Base-by-base conservation (phyloP, 1,284 basidiomycete genomes). In the Uromyces viciae-fabae region DNA sequence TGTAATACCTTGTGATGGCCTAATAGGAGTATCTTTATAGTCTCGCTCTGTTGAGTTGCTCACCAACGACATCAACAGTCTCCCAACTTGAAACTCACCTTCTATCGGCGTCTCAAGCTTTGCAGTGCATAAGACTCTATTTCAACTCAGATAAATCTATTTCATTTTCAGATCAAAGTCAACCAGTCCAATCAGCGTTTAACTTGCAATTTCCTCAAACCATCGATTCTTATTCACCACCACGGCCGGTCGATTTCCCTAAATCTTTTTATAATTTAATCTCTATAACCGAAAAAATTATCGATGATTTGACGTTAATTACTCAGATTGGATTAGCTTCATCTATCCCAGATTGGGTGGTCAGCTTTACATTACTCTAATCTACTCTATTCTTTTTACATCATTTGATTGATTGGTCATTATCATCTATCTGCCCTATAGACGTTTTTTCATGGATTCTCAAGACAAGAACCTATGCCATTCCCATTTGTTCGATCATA, bases 21-120 rank as follows among this genome's bases (percentile, higher is more conserved):
- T 31, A 40, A 31, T 40, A 79, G 77, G 77, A 71, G 36, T 79
- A 58, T 49, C 77, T 79, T n/a, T 79, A 79, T 31, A 71, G 66
- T n/a, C 49, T 79, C 15, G 77, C 68, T 31, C 62, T 54, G 25
- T 25, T 69, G 8, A 77, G 46, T 43, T 77, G 43, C 22, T 77
- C 75, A 25, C 75, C 49, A n/a, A 43, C 49, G 11, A 2, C 40
- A 14, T 38, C 9, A 8, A 69, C 31, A 2, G 19, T 77, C 14
- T 25, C 28, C 5, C 46, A 40, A 36, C 42, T 69, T 25, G 54
- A 77, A 69, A 40, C 42, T 40, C 75, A 77, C 43, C 64, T 77
- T 0, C 19, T 54, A 19, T 77, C 75, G 42, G 46, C 75, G 14
- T 11, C 25, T 19, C 62, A 77, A 40, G 75, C 64, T 3, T 28